Evolutionary conservation across 2,329 filamentous ascomycete species (phyloP).

Genomic region (Aureobasidium sp.): DNA sequence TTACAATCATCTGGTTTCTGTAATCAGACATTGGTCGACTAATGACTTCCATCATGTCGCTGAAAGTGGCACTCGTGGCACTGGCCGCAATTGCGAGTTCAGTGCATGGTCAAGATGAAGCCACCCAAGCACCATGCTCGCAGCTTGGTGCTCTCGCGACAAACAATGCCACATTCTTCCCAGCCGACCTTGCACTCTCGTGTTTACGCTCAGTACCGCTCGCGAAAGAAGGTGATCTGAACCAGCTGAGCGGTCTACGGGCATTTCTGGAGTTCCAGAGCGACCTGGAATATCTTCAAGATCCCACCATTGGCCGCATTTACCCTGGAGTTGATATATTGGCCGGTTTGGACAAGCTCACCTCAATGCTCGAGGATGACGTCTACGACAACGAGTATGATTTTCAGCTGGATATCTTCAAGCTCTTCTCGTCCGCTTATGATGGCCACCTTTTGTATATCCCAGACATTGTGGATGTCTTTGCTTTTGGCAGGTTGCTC

Average conservation of each 20-base stretch:
- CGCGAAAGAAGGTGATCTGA: conserved; percentile 25
- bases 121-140: background rate
- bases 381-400: conserved; percentile 33
- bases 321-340: conserved; percentile 32
- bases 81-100: background rate
- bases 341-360: conserved; percentile 28
- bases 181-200: conserved; percentile 9
- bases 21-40: background rate
- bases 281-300: conserved; percentile 31
- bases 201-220: conserved; percentile 31
- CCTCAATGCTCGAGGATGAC: conserved; percentile 22
- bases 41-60: background rate
- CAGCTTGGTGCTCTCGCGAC: background rate
- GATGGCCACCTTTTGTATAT: conserved; percentile 34
- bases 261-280: conserved; percentile 31
- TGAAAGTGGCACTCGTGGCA: background rate
- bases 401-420: conserved; percentile 30
- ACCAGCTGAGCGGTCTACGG: conserved; percentile 28
- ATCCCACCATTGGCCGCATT: conserved; percentile 25
- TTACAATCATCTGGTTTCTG: background rate
- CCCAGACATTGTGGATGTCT: conserved; percentile 29
- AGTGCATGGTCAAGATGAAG: background rate
- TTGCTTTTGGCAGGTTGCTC: conserved; percentile 25
- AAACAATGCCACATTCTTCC: background rate
- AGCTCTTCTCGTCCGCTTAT: conserved; percentile 29